Evolutionary conservation across 805 yeast species (phyloP).

Genomic region (Cyberlindnera maclurae): DNA sequence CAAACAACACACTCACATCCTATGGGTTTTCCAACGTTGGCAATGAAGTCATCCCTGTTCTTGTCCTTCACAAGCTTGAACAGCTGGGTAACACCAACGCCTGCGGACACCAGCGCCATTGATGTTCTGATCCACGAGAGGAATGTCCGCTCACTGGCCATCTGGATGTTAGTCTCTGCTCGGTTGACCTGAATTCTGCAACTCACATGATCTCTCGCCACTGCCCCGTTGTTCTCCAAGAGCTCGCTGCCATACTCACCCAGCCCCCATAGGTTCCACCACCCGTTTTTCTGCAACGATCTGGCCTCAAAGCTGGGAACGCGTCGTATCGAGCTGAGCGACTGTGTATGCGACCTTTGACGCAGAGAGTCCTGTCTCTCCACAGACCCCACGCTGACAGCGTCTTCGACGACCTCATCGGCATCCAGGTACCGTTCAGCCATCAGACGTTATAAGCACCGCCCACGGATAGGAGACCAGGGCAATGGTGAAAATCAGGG

Average conservation of each 20-base stretch:
- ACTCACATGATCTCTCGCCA: constrained; percentile 49
- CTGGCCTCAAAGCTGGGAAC: constrained; percentile 1
- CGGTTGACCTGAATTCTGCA: neutral
- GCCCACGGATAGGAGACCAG: too few relatives aligned
- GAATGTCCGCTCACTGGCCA: constrained; percentile 61
- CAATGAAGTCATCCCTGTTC: constrained; percentile 3
- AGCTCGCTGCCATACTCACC: constrained; percentile 28
- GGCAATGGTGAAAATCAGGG: too few relatives aligned
- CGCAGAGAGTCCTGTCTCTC: too few relatives aligned
- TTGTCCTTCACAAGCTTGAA: constrained; percentile 31
- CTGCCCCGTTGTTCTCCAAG: constrained; percentile 49
- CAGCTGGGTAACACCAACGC: constrained; percentile 53
- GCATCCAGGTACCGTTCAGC: too few relatives aligned
- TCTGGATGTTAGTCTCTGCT: constrained; percentile 6
- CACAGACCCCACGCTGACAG: too few relatives aligned
- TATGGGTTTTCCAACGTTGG: constrained; percentile 32
- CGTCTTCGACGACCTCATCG: too few relatives aligned
- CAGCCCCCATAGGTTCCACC: constrained; percentile 14
- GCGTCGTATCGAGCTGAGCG: too few relatives aligned
- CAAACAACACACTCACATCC: constrained; percentile 20
- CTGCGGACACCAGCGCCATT: constrained; percentile 49
- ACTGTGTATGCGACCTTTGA: too few relatives aligned
- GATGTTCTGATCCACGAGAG: constrained; percentile 61
- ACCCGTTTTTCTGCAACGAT: neutral
- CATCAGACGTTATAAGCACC: too few relatives aligned